Conservation (phyloP, 148 eudicot species). For the Fallopia convolvulus region DNA sequence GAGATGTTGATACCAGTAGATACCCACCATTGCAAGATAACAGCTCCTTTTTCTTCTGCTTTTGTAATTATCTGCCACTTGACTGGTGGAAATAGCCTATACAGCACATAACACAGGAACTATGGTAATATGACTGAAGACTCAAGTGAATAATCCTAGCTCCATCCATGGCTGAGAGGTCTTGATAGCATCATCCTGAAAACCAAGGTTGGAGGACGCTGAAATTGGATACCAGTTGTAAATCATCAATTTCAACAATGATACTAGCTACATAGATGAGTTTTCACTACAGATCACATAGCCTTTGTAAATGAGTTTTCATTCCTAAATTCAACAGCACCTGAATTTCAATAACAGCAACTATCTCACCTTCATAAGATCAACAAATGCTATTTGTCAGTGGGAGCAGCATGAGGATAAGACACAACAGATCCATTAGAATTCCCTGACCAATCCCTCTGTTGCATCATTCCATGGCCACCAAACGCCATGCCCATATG, state of each 20-base stretch:
- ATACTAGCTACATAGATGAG: too few species aligned
- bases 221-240: not conserved
- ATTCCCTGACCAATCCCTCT: slow-evolving; percentile 42
- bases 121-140: too few species aligned
- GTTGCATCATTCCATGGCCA: slow-evolving; percentile 32
- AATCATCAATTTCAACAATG: too few species aligned
- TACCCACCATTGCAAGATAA: not conserved
- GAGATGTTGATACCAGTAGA: not conserved
- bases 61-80: not conserved
- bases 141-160: not conserved
- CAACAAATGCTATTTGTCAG: not conserved
- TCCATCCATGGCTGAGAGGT: too few species aligned
- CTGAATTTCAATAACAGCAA: not conserved
- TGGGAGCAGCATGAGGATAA: slow-evolving; percentile 10
- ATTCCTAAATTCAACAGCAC: not conserved
- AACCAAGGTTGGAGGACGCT: too few species aligned
- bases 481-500: slow-evolving; percentile 5
- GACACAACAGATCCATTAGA: slow-evolving; percentile 17
- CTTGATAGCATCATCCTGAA: too few species aligned
- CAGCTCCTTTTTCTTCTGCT: not conserved
- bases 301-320: not conserved
- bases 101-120: too few species aligned
- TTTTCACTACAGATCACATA: not conserved
- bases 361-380: not conserved
- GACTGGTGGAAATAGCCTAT: too few species aligned